Evolutionary conservation across 2,329 filamentous ascomycete genomes (phyloP), one percentile per base, ranked within the genome.

Genomic region (Fonsecaea monophora): DNA sequence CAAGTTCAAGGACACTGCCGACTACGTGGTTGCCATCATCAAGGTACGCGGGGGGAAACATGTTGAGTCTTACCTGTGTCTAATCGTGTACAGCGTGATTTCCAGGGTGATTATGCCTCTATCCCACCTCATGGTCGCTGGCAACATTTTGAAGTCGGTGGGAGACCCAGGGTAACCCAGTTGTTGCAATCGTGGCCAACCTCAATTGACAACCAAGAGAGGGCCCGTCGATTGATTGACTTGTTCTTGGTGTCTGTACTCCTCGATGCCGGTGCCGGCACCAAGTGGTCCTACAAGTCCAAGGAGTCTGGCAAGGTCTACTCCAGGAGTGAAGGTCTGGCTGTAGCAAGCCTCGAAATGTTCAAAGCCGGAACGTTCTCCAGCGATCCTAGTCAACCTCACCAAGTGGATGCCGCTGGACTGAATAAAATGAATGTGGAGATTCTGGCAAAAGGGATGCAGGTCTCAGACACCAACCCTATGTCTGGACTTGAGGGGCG

Each of bases 21-120:
- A 86, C 53, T 97, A 96, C 77, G 91, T 97, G 9, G 89, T 94
- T n/a, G 89, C 91, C 48, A 94, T 97, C 70, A 96, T 97, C 82
- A 97, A 96, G 90, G 93, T 94, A 82, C 72, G 84, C 75, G 53
- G 38, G 42, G 25, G 21, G 42, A 45, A 34, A 25, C 13, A 21
- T n/a, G 25, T 35, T 7, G 13, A 54, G 48, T 38, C 35, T 6
- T 9, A 48, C 13, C 13, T 3, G 13, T 38, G 7, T 59, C 56
- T 18, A 67, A 67, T 75, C 2, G 2, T n/a, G 30, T 18, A 13
- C 25, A 91, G 89, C 84, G 89, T 79, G 89, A 92, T 77, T 90
- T 88, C 77, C 87, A 85, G 37, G 86, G 87, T 18, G 86, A 91
- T 73, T 91, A 90, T 76, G 79, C 84, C 65, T 82, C 82, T 2